Conservation (phyloP, 306 rosid genomes). For the Lotus japonicus region DNA sequence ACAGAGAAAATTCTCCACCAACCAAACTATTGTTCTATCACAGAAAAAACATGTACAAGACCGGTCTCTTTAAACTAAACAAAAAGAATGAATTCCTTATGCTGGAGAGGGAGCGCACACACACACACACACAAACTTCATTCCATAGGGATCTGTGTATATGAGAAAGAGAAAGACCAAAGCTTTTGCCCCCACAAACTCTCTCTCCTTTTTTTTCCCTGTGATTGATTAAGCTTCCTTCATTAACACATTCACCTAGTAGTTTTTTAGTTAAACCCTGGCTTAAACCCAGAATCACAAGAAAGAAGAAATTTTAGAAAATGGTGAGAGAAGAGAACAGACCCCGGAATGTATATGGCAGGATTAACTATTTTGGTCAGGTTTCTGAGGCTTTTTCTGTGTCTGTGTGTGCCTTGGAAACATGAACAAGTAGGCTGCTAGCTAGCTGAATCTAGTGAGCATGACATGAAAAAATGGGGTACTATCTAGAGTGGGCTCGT, state of each 20-base stretch:
- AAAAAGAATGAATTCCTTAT: conserved; percentile 62
- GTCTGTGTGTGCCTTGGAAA: conserved; percentile 2
- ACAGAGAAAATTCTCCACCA: conserved; percentile 11
- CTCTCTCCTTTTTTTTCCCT: not conserved
- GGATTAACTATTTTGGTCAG: conserved; percentile 18
- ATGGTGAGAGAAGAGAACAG: not conserved
- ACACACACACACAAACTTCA: conserved; percentile 65
- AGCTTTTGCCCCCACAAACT: conserved; percentile 21
- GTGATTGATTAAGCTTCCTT: too few species aligned
- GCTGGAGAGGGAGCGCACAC: conserved; percentile 43
- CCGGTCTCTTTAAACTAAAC: conserved; percentile 72
- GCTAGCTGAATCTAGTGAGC: conserved; percentile 32
- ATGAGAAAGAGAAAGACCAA: conserved; percentile 44
- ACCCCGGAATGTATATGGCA: conserved; percentile 3
- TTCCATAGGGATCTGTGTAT: conserved; percentile 98
- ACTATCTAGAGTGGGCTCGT: conserved; percentile 20
- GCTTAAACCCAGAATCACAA: conserved; percentile 33
- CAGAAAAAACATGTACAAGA: conserved; percentile 19
- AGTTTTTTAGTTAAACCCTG: conserved; percentile 29
- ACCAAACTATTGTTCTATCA: not conserved
- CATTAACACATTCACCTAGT: not conserved
- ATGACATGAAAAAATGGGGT: not conserved
- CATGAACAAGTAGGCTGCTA: not conserved
- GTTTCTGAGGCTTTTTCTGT: not conserved
- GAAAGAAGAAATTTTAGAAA: not conserved